Evolutionary conservation across 306 rosid species (phyloP), one percentile per base, ranked within the genome.

Genomic region (Medicago ruthenica): DNA sequence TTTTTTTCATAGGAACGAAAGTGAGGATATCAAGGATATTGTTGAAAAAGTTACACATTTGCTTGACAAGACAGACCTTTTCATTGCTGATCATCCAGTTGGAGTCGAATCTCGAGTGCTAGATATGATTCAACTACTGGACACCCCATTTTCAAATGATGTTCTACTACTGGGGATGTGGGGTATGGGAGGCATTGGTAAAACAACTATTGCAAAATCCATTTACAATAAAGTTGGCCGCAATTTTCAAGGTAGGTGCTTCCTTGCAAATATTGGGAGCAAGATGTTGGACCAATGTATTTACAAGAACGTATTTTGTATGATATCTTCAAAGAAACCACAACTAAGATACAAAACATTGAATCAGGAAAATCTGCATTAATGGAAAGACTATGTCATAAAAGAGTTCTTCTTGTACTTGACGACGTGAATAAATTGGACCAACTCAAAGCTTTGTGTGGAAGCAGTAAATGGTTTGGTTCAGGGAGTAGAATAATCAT

Each of bases 141-240:
- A 54, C 36, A 5, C 0, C 6, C 8, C 22, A 6, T 1, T 1
- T 7, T 8, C 63, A 47, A 10, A 60, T 1, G 54, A 51, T 70
- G 64, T 70, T 48, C 4, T 47, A 6, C 10, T 79, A 34, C 7
- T 55, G 2, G 79, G 79, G 50, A 42, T 74, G 18, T 45, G 48
- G 62, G 79, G 79, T 1, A 74, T 62, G 79, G 71, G 39, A 41
- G 80, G 80, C 0, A 16, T 55, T 40, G 67, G 67, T 61, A 61
- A 31, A 61, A 61, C 42, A 7, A 61, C 67, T n/a, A 34, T 61
- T 61, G 44, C 67, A 14, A 61, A 61, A 61, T 16, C 13, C 67
- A 15, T 61, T 31, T 61, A 61, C 17, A 61, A 61, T 61, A 31
- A 61, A 61, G 39, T 61, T 6, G 42, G 42, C 12, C 21, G 21